Evolutionary conservation across 176 grass and related monocot species (phyloP).

Genomic region (Chrysopogon serrulatus): DNA sequence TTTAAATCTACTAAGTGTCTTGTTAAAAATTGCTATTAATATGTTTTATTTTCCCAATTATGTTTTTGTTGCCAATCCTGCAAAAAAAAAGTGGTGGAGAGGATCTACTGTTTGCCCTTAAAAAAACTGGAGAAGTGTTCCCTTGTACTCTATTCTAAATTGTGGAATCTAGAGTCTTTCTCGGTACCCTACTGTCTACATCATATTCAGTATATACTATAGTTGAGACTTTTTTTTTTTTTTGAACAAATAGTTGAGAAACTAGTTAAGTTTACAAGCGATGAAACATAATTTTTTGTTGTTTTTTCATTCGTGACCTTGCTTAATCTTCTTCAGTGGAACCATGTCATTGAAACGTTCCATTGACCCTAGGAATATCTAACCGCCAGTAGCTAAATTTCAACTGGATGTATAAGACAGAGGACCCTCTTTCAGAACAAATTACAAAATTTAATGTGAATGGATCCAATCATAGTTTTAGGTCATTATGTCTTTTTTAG

Average conservation of each 20-base stretch:
- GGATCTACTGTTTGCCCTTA: not conserved
- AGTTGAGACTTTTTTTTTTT: not conserved
- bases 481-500: not conserved
- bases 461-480: not conserved
- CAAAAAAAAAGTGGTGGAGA: not conserved
- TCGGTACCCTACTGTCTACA: not conserved
- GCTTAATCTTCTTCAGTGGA: not conserved
- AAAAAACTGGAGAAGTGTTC: not conserved
- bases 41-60: not conserved
- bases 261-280: not conserved
- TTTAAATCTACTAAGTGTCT: slow-evolving; percentile 15
- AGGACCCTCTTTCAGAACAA: not conserved
- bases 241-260: not conserved
- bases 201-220: not conserved
- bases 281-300: not conserved
- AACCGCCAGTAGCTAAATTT: not conserved
- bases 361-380: not conserved
- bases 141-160: not conserved
- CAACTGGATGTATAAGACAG: not conserved
- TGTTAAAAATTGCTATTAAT: not conserved
- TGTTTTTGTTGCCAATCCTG: not conserved
- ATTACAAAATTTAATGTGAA: not conserved
- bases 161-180: not conserved
- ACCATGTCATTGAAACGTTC: not conserved
- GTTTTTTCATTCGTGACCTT: not conserved